These are phyloP conservation scores for Scutellaria minor DNA, from an alignment of 257 asterid species.

Conservation along the genomic window DNA sequence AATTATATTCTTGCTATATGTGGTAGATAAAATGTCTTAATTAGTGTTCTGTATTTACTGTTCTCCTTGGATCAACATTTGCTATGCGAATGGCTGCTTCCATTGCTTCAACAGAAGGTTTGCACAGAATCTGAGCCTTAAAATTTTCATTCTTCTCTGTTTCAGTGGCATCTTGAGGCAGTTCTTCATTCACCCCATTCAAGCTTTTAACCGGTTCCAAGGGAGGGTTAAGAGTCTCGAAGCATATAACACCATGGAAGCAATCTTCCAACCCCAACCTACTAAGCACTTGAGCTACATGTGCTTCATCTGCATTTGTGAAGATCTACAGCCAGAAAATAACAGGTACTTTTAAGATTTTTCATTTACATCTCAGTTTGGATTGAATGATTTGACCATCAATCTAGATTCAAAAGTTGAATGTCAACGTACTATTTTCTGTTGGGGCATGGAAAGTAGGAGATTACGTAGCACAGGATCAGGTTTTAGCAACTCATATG, in stretches of 20 bases:
- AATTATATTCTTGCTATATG: background rate
- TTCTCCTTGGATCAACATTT: slow-evolving; percentile 69
- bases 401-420: background rate
- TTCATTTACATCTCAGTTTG: background rate
- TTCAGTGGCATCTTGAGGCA: slow-evolving; percentile 18
- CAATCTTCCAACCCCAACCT: slow-evolving; percentile 82
- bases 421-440: slow-evolving; percentile 63
- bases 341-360: slow-evolving; percentile 28
- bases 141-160: slow-evolving; percentile 15
- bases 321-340: slow-evolving; percentile 61
- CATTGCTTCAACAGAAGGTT: slow-evolving; percentile 73
- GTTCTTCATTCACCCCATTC: slow-evolving; percentile 24
- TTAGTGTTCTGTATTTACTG: slow-evolving; percentile 44
- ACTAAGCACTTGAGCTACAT: slow-evolving; percentile 65
- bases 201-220: slow-evolving; percentile 28
- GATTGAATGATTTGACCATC: background rate
- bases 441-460: slow-evolving; percentile 79
- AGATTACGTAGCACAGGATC: slow-evolving; percentile 74
- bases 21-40: background rate
- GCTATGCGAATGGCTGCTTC: slow-evolving; percentile 76
- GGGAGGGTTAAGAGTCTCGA: slow-evolving; percentile 78
- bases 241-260: slow-evolving; percentile 86
- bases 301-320: slow-evolving; percentile 81
- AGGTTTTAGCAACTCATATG: slow-evolving; percentile 72
- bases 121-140: slow-evolving; percentile 61